Evolutionary conservation across 441 rosid species (phyloP).

Genomic region (Rhodomyrtus psidioides): DNA sequence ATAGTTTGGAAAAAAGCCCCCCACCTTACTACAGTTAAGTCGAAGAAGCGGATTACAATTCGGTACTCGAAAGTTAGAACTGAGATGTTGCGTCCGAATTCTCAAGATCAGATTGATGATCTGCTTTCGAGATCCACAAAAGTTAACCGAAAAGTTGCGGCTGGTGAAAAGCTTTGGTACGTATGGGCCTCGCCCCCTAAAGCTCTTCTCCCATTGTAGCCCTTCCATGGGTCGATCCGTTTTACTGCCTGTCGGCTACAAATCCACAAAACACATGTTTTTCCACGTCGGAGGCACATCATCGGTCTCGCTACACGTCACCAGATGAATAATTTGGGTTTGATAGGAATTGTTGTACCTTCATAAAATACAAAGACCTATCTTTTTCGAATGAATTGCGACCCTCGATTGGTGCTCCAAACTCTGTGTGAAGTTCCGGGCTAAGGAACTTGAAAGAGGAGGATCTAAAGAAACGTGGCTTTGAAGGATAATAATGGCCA

Average conservation of each 20-base stretch:
- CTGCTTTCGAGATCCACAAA: no score
- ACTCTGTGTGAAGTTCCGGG: neutral
- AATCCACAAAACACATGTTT: no score
- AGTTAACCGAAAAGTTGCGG: no score
- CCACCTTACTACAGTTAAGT: neutral
- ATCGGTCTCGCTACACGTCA: neutral
- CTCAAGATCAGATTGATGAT: no score
- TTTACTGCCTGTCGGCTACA: no score
- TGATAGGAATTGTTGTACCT: accelerated
- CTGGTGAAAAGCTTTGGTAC: no score
- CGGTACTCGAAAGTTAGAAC: neutral
- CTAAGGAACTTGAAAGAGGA: no score
- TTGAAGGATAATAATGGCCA: no score
- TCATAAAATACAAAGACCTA: neutral
- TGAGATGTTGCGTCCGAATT: no score
- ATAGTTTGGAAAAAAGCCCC: no score
- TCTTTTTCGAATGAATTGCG: neutral
- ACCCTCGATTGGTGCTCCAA: neutral
- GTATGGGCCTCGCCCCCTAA: no score
- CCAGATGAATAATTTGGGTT: neutral
- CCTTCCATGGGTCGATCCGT: accelerated
- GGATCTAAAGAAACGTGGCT: no score
- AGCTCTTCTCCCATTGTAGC: neutral
- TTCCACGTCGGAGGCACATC: neutral
- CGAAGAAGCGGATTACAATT: neutral